Base-by-base conservation (phyloP, 495 filamentous ascomycete species). In the Umbilicaria muhlenbergii region DNA sequence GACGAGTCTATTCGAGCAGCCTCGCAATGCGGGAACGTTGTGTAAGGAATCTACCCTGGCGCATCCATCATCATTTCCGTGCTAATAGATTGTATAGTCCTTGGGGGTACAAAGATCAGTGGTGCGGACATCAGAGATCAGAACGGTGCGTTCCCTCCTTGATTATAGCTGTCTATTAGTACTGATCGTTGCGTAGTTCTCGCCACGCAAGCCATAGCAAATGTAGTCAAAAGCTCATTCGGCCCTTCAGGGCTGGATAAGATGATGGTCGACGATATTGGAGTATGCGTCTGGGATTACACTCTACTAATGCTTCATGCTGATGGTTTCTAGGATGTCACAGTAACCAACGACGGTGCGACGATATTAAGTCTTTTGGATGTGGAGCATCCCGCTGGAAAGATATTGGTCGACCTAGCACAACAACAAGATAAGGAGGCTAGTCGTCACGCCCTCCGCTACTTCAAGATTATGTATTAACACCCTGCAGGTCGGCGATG, bases 181-280 rank as follows among this genome's bases (percentile, higher is more conserved):
- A 63, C 54, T 53, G 46, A 49, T 40, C 41, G 33, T 44, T 35
- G 28, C 47, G 32, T 54, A 93, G 91, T 98, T 32, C 77, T 86
- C 46, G 91, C 91, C 41, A 96, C 91, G 36, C 85, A 93, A 62
- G 86, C 88, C 37, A 95, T 99, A 59, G 81, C 91, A 61, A 96
- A 95, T 80, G 86, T 95, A 42, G 86, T 99, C 60, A 95, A 94
- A 68, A 93, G 82, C 65, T 99, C 91, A 12, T 99, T 96, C 61
- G 91, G 91, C 34, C 91, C 91, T 45, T 93, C 85, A 46, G 91
- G 91, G 32, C 68, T 99, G 51, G 91, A 99, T 58, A 99, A 99
- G 75, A 96, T 99, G 92, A 96, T 99, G 92, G 92, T 99, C 57
- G 91, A 99, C 63, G 91, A 99, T 58, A 96, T 96, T 60, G 91